These are phyloP conservation scores for Eimeria zaria DNA, from an alignment of 169 alveolate species.

Conservation along the genomic window DNA sequence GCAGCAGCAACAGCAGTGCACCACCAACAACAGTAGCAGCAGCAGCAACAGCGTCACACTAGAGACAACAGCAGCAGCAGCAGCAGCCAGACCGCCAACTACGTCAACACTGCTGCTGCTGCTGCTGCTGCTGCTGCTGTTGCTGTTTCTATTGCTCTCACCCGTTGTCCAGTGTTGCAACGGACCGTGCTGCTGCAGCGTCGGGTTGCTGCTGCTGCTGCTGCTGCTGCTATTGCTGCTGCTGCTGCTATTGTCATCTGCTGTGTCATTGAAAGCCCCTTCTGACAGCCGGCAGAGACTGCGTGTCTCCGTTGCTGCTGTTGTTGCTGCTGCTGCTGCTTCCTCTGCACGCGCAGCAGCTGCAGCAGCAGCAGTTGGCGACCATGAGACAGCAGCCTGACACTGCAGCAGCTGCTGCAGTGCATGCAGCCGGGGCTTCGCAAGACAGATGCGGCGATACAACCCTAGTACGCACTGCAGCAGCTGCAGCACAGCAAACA, in stretches of 20 bases:
- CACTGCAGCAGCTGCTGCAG: conserved; percentile 25
- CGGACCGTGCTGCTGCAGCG: conserved; percentile 21
- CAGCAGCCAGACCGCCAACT: too few species aligned
- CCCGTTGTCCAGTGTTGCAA: conserved; percentile 36
- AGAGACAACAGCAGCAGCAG: too few species aligned
- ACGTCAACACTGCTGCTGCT: neutral
- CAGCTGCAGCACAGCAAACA: too few species aligned
- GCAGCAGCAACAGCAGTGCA: neutral
- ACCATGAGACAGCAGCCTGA: conserved; percentile 15
- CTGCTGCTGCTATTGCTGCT: conserved; percentile 12
- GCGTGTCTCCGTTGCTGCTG: conserved; percentile 20
- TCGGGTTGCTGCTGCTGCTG: conserved; percentile 62
- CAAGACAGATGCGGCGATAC: conserved; percentile 5
- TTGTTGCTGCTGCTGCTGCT: conserved; percentile 17
- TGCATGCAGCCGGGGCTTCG: neutral
- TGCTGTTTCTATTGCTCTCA: neutral
- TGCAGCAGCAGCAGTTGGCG: conserved; percentile 41
- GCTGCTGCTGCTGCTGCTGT: conserved; percentile 10
- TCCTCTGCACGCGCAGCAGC: conserved; percentile 22
- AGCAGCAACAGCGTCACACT: too few species aligned
- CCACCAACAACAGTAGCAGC: too few species aligned
- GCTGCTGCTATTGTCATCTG: conserved; percentile 20
- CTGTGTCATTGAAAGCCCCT: conserved; percentile 32
- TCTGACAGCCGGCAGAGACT: conserved; percentile 26
- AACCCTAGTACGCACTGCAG: conserved; percentile 16